Evolutionary conservation across 306 rosid species (phyloP).

Genomic region (Dryas alaskensis): DNA sequence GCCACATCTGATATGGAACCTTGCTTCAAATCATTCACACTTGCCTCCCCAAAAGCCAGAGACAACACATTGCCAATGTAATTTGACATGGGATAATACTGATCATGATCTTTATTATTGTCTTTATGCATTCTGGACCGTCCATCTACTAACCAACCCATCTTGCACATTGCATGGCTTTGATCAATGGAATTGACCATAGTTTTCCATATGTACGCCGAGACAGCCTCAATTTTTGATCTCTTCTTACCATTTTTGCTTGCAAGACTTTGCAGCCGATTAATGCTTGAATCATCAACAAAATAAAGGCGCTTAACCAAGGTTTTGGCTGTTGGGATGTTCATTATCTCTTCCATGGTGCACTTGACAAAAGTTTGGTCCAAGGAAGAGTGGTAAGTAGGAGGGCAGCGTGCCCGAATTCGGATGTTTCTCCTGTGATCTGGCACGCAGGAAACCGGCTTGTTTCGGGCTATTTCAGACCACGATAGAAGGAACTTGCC

Average conservation of each 20-base stretch:
- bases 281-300: conserved; percentile 47
- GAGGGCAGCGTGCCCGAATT: conserved; percentile 56
- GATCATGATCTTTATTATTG: neutral
- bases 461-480: conserved; percentile 57
- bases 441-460: conserved; percentile 50
- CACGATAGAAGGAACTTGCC: conserved; percentile 69
- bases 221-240: conserved; percentile 83
- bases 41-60: conserved; percentile 63
- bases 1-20: conserved; percentile 48
- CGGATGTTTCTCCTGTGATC: conserved; percentile 52
- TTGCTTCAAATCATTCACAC: conserved; percentile 43
- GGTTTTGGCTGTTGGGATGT: conserved; percentile 46
- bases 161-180: conserved; percentile 48
- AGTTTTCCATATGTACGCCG: conserved; percentile 72
- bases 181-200: conserved; percentile 48
- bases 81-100: conserved; percentile 43
- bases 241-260: conserved; percentile 43
- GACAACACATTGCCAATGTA: conserved; percentile 80
- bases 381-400: conserved; percentile 52
- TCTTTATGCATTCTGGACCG: conserved; percentile 37
- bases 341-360: conserved; percentile 68
- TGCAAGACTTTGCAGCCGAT: conserved; percentile 57
- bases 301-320: conserved; percentile 62
- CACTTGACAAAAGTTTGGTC: conserved; percentile 64
- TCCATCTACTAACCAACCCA: conserved; percentile 93